These are phyloP conservation scores for Pythium volutum DNA, from an alignment of 352 stramenopile species.

Conservation along the genomic window DNA sequence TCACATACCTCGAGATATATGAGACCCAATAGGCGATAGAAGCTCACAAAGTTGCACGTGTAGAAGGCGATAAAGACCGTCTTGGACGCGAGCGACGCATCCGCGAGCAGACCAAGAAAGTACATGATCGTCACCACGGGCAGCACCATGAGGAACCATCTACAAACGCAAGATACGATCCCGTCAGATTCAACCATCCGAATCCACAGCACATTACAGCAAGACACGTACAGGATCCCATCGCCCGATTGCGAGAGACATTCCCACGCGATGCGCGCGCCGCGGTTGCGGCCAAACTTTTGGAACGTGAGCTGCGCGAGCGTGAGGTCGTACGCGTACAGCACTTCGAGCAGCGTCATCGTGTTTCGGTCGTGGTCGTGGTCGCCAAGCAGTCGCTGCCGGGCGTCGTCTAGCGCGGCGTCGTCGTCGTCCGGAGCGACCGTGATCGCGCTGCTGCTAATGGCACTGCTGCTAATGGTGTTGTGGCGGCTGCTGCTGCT, in stretches of 20 bases:
- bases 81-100: constrained; percentile 27
- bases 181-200: background rate
- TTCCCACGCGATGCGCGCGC: constrained; percentile 59
- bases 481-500: constrained; percentile 11
- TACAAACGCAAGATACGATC: constrained; percentile 11
- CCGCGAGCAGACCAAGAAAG: constrained; percentile 29
- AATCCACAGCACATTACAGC: background rate
- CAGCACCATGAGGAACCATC: constrained; percentile 58
- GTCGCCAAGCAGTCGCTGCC: constrained; percentile 12
- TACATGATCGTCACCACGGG: constrained; percentile 39
- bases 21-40: too few relatives aligned
- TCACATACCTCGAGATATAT: too few relatives aligned
- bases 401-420: constrained; percentile 10
- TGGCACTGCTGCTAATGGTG: constrained; percentile 9
- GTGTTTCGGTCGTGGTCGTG: constrained; percentile 1
- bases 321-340: constrained; percentile 78
- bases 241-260: constrained; percentile 79
- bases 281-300: constrained; percentile 48
- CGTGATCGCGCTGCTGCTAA: constrained; percentile 1
- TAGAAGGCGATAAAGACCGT: constrained; percentile 40
- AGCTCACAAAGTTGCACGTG: constrained; percentile 41
- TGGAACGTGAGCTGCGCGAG: constrained; percentile 69
- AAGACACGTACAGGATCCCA: constrained; percentile 63
- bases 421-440: constrained; percentile 1
- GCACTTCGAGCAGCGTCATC: constrained; percentile 54